Evolutionary conservation across 192 early-diverging fungal genomes (phyloP).

Genomic region (Rhizophagus clarus): DNA sequence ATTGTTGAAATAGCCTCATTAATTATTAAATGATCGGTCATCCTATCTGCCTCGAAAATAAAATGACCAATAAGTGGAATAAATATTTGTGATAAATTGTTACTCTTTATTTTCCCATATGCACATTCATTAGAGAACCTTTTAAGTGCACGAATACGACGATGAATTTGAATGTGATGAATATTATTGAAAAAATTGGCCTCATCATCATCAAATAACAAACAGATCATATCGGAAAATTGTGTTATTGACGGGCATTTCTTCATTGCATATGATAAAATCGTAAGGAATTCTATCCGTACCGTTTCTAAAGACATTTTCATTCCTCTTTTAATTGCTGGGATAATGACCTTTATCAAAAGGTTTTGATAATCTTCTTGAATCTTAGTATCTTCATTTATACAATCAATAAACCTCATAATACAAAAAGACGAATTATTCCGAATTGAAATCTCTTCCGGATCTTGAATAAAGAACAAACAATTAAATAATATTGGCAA

Average conservation of each 20-base stretch:
- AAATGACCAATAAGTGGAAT: constrained; percentile 88
- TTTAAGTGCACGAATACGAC: constrained; percentile 81
- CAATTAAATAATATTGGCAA: constrained; percentile 89
- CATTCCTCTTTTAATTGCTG: constrained; percentile 72
- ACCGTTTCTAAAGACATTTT: constrained; percentile 55
- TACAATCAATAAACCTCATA: constrained; percentile 67
- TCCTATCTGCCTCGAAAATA: constrained; percentile 74
- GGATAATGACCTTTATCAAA: constrained; percentile 66
- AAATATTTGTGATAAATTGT: constrained; percentile 70
- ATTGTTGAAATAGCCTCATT: constrained; percentile 82
- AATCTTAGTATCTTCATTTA: constrained; percentile 29
- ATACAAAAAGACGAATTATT: constrained; percentile 78
- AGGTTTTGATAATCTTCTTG: constrained; percentile 40
- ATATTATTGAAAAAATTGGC: constrained; percentile 95
- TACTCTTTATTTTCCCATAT: constrained; percentile 46
- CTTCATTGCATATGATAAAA: constrained; percentile 66
- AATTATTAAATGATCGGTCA: constrained; percentile 73
- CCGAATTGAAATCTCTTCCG: constrained; percentile 86
- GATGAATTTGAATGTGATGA: constrained; percentile 93
- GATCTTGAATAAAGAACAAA: constrained; percentile 77
- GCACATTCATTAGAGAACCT: constrained; percentile 64
- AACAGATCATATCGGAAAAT: constrained; percentile 64
- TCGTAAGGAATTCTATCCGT: constrained; percentile 68
- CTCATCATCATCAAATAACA: constrained; percentile 84
- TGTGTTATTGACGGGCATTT: constrained; percentile 57